A percentile compares a stretch with the other conserved stretches of the same genome.
Evolutionary conservation across 768 basidiomycete species (phyloP).

Genomic region (Serendipita sp.): DNA sequence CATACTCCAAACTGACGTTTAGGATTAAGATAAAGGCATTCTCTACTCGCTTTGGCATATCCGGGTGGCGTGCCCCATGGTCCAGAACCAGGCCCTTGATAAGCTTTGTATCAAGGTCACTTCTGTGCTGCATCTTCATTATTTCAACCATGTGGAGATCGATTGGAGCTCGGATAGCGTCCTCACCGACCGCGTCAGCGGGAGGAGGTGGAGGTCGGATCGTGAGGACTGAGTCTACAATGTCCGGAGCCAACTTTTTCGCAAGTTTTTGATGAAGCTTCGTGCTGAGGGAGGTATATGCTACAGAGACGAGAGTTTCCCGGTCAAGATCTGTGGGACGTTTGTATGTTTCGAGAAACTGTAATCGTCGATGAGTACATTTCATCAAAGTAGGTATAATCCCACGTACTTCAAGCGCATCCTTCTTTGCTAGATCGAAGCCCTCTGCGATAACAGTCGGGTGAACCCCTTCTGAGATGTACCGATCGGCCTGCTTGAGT

Average conservation of each 20-base stretch:
- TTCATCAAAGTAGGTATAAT: constrained; percentile 7
- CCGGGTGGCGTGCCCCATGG: constrained; percentile 93
- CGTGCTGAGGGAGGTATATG: constrained; percentile 88
- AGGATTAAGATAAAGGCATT: constrained; percentile 90
- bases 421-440: constrained; percentile 96
- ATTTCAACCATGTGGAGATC: constrained; percentile 99
- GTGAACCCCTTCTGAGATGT: constrained; percentile 94
- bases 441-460: constrained; percentile 91
- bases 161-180: constrained; percentile 73
- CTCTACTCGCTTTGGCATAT: constrained; percentile 97
- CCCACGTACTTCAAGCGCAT: constrained; percentile 58
- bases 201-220: constrained; percentile 55
- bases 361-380: constrained; percentile 10
- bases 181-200: constrained; percentile 33
- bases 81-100: constrained; percentile 91
- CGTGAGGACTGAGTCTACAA: constrained; percentile 87
- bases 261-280: constrained; percentile 75
- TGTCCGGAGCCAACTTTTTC: constrained; percentile 72
- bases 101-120: constrained; percentile 91
- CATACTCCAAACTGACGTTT: constrained; percentile 96
- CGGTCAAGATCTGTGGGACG: constrained; percentile 63
- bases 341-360: constrained; percentile 93
- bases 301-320: constrained; percentile 80
- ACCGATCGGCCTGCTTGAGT: constrained; percentile 94
- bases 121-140: constrained; percentile 99